These are phyloP conservation scores for Kodamaea anthophila DNA, from an alignment of 1,139 yeast genomes.

Conservation along the genomic window DNA sequence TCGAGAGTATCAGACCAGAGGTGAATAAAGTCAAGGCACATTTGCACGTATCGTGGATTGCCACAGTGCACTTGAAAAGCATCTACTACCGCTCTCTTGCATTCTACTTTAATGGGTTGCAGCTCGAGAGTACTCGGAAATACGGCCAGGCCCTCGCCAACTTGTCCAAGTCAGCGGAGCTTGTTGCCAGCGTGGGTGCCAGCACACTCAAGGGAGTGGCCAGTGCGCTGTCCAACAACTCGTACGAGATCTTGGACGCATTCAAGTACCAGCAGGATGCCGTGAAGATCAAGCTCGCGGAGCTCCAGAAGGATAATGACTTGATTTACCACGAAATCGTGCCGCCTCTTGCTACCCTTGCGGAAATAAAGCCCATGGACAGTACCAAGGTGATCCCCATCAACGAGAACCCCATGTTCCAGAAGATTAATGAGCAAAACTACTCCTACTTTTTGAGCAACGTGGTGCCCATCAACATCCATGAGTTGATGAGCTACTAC, in stretches of 20 bases:
- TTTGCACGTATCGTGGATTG: slow-evolving; percentile 43
- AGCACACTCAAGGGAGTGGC: slow-evolving; percentile 22
- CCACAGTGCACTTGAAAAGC: slow-evolving; percentile 41
- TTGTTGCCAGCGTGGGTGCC: slow-evolving; percentile 24
- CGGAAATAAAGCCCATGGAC: slow-evolving; percentile 65
- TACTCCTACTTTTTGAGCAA: slow-evolving; percentile 59
- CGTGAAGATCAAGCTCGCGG: slow-evolving; percentile 37
- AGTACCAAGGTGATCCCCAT: slow-evolving; percentile 66
- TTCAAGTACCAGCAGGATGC: slow-evolving; percentile 42
- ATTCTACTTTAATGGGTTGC: slow-evolving; percentile 48
- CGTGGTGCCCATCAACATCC: slow-evolving; percentile 81
- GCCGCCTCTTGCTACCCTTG: slow-evolving; percentile 53
- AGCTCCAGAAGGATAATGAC: slow-evolving; percentile 77
- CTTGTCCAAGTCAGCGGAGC: slow-evolving; percentile 45
- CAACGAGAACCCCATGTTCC: slow-evolving; percentile 27
- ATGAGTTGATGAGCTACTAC: slow-evolving; percentile 79
- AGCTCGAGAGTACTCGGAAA: slow-evolving; percentile 44
- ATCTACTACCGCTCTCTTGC: slow-evolving; percentile 39
- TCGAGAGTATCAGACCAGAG: slow-evolving; percentile 14
- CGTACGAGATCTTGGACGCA: slow-evolving; percentile 37
- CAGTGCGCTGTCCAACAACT: slow-evolving; percentile 19
- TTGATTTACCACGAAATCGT: slow-evolving; percentile 76
- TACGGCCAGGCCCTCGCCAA: slow-evolving; percentile 77
- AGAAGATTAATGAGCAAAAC: slow-evolving; percentile 48
- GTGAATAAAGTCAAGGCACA: slow-evolving; percentile 37